Base-by-base conservation (phyloP, 306 rosid species). In the Fagus crenata region DNA sequence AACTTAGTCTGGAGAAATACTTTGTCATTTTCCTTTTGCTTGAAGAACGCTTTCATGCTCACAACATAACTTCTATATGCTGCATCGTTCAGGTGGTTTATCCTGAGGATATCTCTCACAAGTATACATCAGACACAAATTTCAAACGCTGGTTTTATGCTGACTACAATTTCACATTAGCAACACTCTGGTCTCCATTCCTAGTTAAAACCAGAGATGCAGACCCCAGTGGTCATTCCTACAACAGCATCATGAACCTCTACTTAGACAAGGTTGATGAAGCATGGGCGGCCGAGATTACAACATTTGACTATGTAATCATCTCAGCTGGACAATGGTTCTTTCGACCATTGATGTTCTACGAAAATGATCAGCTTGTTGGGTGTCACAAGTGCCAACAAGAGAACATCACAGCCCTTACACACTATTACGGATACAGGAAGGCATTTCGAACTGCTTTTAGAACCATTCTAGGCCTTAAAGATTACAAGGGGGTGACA, bases 261-360 rank as follows among this genome's bases (percentile, higher is more conserved):
- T 60, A 89, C 82, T 78, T 96, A 31, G 98, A 96, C 53, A 88
- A 89, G 71, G 89, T 83, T 0, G 96, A 90, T 46, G 76, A 86
- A 60, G 81, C 81, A 2, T 96, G 98, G 99, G 58, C 81, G 0
- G 65, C 79, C 1, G 60, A 85, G n/a, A 78, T 96, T 2, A 86
- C 79, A 46, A 55, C 64, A 37, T 96, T 88, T 2, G 96, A 96
- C 81, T 89, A 87, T 15, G 91, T 96, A 15, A 80, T 96, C 11
- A 75, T 96, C 84, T 92, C 98, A 53, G 90, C 89, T 3, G 99
- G 98, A 18, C 97, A 92, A 9, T 96, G 99, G 99, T 96, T 96
- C 85, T 92, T 92, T 28, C 80, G 96, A 35, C 93, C 93, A 0
- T 59, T 83, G 7, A 39, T 89, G 40, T 79, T 76, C 80, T 78